Evolutionary conservation across 1,284 basidiomycete species (phyloP), one percentile per base, ranked within the genome.

Genomic region (Sphagnurus paluster): DNA sequence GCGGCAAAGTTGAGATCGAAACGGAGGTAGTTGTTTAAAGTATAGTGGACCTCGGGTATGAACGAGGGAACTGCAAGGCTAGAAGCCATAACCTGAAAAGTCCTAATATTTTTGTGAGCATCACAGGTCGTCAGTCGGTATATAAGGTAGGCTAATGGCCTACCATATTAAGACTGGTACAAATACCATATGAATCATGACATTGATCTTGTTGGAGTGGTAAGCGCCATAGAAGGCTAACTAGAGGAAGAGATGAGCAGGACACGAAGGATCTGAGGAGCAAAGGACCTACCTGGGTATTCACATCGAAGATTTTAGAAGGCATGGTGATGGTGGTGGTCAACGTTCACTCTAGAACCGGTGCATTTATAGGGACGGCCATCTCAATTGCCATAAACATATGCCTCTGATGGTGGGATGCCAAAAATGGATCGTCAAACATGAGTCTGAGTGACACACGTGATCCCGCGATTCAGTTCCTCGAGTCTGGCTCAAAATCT

Each of bases 211-310:
- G 64, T 94, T 86, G 19, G 81, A 76, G 66, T 95, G 92, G 68
- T 94, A 95, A 41, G 90, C 86, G 17, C 89, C 89, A 66, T 94
- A 94, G 75, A 93, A 93, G 23, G 84, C 75, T 59, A 94, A 75
- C 90, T 94, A 49, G 5, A 45, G 35, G 38, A 23, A 49, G 42
- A 16, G 37, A 21, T 32, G 42, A 46, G 34, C 45, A 49, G 35
- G 39, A 36, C 21, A 20, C 19, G 4, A 33, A 21, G 24, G 25
- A 34, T 32, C n/a, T 37, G 14, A 39, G 42, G 29, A 39, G 25
- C 9, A 38, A 32, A 21, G 17, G 13, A 28, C 50, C 17, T 46
- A 80, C 82, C 69, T 84, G 82, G 32, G 78, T 76, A 52, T 79
- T 70, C 46, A 86, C 70, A 56, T 83, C 71, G 56, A 85, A 70